Percentiles rank a stretch among this genome's conserved stretches.
Evolutionary conservation across 202 grass and related monocot genomes (phyloP).

Genomic region (Eragrostis tef): DNA sequence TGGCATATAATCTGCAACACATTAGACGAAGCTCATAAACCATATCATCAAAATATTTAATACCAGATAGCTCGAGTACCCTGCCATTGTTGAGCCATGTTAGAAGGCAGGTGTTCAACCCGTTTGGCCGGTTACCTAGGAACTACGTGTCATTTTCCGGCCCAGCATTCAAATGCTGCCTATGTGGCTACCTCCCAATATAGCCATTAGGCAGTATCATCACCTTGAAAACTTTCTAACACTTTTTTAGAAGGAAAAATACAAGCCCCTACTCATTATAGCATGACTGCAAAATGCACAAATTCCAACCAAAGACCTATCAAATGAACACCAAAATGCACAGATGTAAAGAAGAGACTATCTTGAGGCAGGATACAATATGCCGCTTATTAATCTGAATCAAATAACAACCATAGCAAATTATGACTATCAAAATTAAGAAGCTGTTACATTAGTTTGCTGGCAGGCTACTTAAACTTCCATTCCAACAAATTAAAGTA

Average conservation of each 20-base stretch:
- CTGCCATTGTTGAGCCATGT: not conserved
- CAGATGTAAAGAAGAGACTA: conserved; percentile 10
- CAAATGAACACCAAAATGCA: conserved; percentile 6
- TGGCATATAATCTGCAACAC: conserved; percentile 71
- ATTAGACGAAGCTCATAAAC: conserved; percentile 18
- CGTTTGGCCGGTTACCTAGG: not conserved
- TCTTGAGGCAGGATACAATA: not conserved
- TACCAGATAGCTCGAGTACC: not conserved
- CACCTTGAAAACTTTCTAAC: not conserved
- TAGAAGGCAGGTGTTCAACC: not conserved
- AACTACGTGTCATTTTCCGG: not conserved
- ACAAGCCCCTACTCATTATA: not conserved
- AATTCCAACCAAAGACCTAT: not conserved
- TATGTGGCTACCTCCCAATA: not conserved
- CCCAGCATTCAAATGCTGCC: not conserved
- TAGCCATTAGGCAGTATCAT: not conserved
- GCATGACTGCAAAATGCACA: not conserved
- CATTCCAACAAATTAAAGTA: no score
- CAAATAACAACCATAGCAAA: not conserved
- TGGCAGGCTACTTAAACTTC: no score
- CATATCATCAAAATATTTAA: not conserved
- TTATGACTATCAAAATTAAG: not conserved
- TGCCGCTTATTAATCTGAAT: conserved; percentile 6
- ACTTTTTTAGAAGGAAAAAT: not conserved
- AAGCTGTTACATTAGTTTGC: not conserved